Conservation (phyloP, 148 eudicot genomes). For the Rhododendron ovatum region DNA sequence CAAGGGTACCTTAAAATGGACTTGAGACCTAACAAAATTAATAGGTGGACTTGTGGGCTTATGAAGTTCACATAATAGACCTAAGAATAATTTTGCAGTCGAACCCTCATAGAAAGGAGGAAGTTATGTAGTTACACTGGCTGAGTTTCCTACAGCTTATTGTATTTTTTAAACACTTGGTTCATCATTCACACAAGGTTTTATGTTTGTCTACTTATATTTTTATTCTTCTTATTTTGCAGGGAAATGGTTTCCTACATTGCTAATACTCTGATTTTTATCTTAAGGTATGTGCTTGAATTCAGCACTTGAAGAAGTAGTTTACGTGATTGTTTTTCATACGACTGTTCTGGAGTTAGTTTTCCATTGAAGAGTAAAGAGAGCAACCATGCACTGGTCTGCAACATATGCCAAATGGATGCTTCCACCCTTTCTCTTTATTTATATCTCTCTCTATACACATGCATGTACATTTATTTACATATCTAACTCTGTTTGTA, state of each 20-base stretch:
- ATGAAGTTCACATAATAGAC: too few species aligned
- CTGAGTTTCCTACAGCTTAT: background rate
- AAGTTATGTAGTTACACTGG: background rate
- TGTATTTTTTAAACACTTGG: background rate
- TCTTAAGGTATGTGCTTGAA: slow-evolving; percentile 61
- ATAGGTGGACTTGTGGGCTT: too few species aligned
- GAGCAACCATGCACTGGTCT: background rate
- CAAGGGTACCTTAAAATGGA: too few species aligned
- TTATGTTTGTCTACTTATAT: background rate
- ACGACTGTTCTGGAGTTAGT: background rate
- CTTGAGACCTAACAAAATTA: too few species aligned
- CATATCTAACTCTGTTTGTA: background rate
- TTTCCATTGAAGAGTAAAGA: background rate
- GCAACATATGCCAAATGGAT: background rate
- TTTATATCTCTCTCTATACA: background rate
- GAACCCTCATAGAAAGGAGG: background rate
- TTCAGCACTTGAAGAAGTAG: background rate
- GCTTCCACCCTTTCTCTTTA: background rate
- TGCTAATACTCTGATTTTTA: slow-evolving; percentile 91
- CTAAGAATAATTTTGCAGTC: background rate
- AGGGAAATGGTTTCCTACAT: slow-evolving; percentile 99
- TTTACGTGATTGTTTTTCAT: background rate
- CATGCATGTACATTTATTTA: background rate
- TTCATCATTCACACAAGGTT: background rate
- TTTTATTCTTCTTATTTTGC: slow-evolving; percentile 17